Conservation (phyloP, 148 eudicot species). For the Pouteria glomerata region DNA sequence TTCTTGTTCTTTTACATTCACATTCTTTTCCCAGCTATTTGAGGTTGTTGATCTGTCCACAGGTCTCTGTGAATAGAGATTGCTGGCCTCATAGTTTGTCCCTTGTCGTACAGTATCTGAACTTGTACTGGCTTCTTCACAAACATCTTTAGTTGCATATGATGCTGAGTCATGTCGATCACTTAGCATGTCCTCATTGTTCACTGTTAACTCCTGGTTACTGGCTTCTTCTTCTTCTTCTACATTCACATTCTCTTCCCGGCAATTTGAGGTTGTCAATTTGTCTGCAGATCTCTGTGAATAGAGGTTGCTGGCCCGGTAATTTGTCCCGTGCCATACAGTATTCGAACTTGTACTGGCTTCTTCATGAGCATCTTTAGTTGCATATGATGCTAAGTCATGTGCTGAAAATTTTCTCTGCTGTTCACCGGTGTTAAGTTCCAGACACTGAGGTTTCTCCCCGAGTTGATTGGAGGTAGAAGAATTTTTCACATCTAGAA, state of each 20-base stretch:
- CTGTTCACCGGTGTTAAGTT: neutral
- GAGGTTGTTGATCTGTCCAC: neutral
- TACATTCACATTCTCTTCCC: neutral
- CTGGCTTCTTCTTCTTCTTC: neutral
- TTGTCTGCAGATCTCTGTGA: neutral
- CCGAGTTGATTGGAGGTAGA: neutral
- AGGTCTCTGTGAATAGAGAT: conserved; percentile 1
- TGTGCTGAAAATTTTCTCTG: neutral
- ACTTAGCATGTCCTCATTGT: conserved; percentile 25
- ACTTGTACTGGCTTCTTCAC: conserved; percentile 1
- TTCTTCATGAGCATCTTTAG: conserved; percentile 18
- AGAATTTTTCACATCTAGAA: neutral
- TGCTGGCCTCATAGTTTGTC: conserved; percentile 3
- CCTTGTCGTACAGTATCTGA: conserved; percentile 7
- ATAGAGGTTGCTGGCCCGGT: neutral
- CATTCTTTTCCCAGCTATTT: conserved; percentile 16
- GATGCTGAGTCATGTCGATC: no score
- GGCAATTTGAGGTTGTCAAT: neutral
- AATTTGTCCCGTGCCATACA: conserved; percentile 3
- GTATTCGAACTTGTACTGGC: conserved; percentile 8
- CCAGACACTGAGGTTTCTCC: conserved; percentile 2
- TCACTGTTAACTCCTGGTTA: conserved; percentile 8
- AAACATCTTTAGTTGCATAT: no score
- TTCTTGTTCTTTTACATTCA: conserved; percentile 4
- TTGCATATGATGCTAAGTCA: neutral